Evolutionary conservation across 2,329 filamentous ascomycete species (phyloP).

Genomic region (Cercospora sp.): DNA sequence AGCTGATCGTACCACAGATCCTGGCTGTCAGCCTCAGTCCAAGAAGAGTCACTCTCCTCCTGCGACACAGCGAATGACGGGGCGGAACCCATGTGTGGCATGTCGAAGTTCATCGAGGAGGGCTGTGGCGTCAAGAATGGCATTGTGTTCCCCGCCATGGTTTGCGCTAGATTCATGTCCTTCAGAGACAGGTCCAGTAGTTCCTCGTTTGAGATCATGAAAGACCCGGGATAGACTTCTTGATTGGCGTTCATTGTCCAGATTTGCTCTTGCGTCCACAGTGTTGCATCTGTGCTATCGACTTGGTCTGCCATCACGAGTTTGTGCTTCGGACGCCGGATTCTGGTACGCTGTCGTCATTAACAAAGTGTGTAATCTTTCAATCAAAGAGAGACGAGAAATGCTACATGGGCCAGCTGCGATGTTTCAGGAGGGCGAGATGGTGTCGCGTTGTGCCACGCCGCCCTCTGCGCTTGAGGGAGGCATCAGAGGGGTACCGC

Average conservation of each 20-base stretch:
- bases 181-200: constrained; percentile 8
- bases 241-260: not conserved
- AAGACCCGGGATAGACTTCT: not conserved
- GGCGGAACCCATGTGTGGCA: not conserved
- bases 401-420: not conserved
- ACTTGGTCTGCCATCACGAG: not conserved
- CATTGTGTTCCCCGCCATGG: not conserved
- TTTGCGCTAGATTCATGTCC: not conserved
- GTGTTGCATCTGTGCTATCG: not conserved
- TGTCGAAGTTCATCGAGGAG: not conserved
- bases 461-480: constrained; percentile 7
- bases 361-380: not conserved
- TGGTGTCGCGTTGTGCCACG: not conserved
- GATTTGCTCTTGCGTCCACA: not conserved
- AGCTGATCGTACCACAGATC: constrained; percentile 17
- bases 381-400: constrained; percentile 1
- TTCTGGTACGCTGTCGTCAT: constrained; percentile 6
- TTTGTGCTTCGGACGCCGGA: not conserved
- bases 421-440: not conserved
- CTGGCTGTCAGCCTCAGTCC: constrained; percentile 19
- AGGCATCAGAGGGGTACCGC: not conserved
- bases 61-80: not conserved
- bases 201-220: constrained; percentile 9
- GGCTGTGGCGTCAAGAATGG: not conserved
- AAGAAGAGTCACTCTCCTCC: constrained; percentile 20